A percentile compares a stretch with the other conserved stretches of the same genome.
phyloP scores from a whole-genome alignment of 2,329 filamentous ascomycete species.

The Tolypocladium sp. region DNA sequence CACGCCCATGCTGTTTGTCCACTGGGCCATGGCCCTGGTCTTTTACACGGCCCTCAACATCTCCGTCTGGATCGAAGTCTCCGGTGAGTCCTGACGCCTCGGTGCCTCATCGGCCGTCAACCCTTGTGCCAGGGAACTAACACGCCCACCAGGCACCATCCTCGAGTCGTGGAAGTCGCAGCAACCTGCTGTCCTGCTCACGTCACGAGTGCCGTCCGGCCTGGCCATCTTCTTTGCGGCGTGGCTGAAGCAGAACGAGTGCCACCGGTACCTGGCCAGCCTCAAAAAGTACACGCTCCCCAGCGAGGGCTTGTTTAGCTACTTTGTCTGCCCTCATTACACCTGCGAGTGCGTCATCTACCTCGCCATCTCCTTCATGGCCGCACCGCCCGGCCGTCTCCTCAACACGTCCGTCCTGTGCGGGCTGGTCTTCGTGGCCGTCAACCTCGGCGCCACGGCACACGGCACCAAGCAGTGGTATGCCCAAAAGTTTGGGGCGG shows the following conservation, averaged over 20 bases:
- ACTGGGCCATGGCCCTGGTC: constrained; percentile 69
- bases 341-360: constrained; percentile 83
- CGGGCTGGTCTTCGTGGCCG: constrained; percentile 61
- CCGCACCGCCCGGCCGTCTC: constrained; percentile 56
- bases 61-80: constrained; percentile 77
- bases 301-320: constrained; percentile 58
- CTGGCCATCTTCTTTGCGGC: constrained; percentile 59
- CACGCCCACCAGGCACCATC: constrained; percentile 17
- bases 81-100: constrained; percentile 39
- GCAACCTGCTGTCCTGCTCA: constrained; percentile 8
- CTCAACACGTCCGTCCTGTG: constrained; percentile 67
- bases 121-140: neutral
- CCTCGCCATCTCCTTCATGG: constrained; percentile 62
- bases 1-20: constrained; percentile 75
- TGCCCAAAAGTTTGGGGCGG: constrained; percentile 59
- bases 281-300: constrained; percentile 80
- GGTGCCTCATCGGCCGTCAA: neutral
- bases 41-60: constrained; percentile 71
- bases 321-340: constrained; percentile 81
- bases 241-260: constrained; percentile 65
- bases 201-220: constrained; percentile 29
- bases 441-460: constrained; percentile 78
- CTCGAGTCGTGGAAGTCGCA: constrained; percentile 21
- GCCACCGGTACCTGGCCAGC: constrained; percentile 59
- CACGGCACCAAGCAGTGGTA: constrained; percentile 74